Conservation (phyloP, 2,329 filamentous ascomycete species). For the Tolypocladium ovalisporum region DNA sequence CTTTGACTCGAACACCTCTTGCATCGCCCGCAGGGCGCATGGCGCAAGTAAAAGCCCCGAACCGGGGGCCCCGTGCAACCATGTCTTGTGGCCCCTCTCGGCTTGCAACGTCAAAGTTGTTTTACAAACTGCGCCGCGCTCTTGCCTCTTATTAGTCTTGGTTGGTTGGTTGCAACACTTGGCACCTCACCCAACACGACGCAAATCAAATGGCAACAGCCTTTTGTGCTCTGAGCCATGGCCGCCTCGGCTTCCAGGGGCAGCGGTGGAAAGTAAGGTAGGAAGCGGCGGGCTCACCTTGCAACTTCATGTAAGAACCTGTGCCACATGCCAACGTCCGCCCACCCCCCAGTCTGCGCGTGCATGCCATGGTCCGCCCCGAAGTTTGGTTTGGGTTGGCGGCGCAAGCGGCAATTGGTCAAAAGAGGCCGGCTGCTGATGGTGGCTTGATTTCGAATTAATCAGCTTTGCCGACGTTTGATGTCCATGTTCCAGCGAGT, state of each 20-base stretch:
- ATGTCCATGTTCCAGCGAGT: neutral
- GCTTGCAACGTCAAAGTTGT: neutral
- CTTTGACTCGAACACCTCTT: neutral
- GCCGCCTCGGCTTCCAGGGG: neutral
- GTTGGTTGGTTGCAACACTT: neutral
- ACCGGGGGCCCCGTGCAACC: neutral
- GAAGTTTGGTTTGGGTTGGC: neutral
- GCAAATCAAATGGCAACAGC: too few relatives aligned
- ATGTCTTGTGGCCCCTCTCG: neutral
- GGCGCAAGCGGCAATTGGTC: neutral
- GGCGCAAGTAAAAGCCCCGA: neutral
- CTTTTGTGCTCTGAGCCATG: too few relatives aligned
- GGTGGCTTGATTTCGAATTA: neutral
- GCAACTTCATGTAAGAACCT: too few relatives aligned
- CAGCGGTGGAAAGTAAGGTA: too few relatives aligned
- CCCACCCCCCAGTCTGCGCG: too few relatives aligned
- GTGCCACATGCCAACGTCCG: too few relatives aligned
- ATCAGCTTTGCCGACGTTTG: neutral
- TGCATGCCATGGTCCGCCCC: neutral
- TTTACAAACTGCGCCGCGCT: neutral
- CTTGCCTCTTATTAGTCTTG: neutral
- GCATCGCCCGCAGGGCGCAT: neutral
- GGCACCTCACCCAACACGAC: neutral
- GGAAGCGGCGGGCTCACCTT: neutral
- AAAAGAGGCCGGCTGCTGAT: neutral